Conservation (phyloP, 2,329 filamentous ascomycete genomes). For the Pezicula rhizophila region DNA sequence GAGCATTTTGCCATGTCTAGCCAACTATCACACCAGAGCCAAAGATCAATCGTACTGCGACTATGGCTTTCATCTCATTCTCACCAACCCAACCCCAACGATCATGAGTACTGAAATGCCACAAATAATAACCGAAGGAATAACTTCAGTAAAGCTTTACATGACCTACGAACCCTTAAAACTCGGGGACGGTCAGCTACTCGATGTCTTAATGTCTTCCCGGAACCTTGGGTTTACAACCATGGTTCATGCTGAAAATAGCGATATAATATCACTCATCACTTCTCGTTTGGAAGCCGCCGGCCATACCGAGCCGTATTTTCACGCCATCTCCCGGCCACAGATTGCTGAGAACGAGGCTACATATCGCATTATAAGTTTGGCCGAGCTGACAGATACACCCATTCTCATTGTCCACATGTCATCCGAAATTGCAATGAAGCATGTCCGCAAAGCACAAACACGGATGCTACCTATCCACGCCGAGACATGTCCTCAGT, state of each 20-base stretch:
- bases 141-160: slow-evolving; percentile 45
- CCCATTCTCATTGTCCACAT: slow-evolving; percentile 50
- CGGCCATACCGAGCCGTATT: slow-evolving; percentile 34
- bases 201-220: slow-evolving; percentile 41
- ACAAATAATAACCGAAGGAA: slow-evolving; percentile 33
- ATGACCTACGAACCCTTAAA: slow-evolving; percentile 47
- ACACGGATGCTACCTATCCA: slow-evolving; percentile 44
- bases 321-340: slow-evolving; percentile 40
- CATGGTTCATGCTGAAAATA: slow-evolving; percentile 43
- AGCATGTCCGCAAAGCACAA: slow-evolving; percentile 44
- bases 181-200: slow-evolving; percentile 41
- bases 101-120: slow-evolving; percentile 37
- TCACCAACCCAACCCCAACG: slow-evolving; percentile 36
- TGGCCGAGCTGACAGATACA: slow-evolving; percentile 42
- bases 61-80: slow-evolving; percentile 49
- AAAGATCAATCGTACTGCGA: slow-evolving; percentile 44
- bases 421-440: slow-evolving; percentile 39
- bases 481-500: slow-evolving; percentile 53
- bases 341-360: slow-evolving; percentile 42
- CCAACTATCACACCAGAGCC: slow-evolving; percentile 40
- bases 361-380: slow-evolving; percentile 42
- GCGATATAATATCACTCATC: slow-evolving; percentile 38
- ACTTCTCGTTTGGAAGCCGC: slow-evolving; percentile 34
- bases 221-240: slow-evolving; percentile 39
- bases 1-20: slow-evolving; percentile 38